Evolutionary conservation across 1,284 basidiomycete species (phyloP).

Genomic region (Ustilago sp.): DNA sequence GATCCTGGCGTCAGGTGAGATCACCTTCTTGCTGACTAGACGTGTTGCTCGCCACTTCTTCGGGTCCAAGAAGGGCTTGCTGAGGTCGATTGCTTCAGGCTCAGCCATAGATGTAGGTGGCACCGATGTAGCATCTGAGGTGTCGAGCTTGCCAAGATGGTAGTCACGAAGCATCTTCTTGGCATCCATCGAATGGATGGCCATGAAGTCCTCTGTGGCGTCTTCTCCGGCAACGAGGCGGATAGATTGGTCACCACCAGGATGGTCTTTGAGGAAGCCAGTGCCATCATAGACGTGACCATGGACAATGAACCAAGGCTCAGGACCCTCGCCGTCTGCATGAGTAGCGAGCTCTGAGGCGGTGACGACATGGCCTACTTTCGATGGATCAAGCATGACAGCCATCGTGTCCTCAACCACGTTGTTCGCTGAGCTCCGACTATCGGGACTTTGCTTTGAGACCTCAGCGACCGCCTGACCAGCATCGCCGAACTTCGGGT

Average conservation of each 20-base stretch:
- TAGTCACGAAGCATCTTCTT: conserved; percentile 73
- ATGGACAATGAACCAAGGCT: conserved; percentile 76
- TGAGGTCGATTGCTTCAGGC: conserved; percentile 42
- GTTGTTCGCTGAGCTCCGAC: not conserved
- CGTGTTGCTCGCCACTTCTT: conserved; percentile 74
- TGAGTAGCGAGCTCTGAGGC: conserved; percentile 73
- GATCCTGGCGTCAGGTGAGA: conserved; percentile 74
- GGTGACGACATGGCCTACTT: conserved; percentile 72
- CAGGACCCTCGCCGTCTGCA: conserved; percentile 68
- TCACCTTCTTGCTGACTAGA: conserved; percentile 71
- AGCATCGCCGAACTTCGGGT: conserved; percentile 68
- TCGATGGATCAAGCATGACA: conserved; percentile 52
- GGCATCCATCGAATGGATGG: conserved; percentile 74
- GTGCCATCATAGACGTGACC: conserved; percentile 75
- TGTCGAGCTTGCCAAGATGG: conserved; percentile 53
- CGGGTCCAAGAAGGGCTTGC: conserved; percentile 72
- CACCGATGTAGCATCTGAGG: not conserved
- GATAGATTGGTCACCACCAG: conserved; percentile 77
- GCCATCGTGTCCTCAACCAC: conserved; percentile 50
- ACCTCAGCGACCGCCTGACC: not conserved
- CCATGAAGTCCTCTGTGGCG: conserved; percentile 77
- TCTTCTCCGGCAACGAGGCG: conserved; percentile 76
- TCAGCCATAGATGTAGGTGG: conserved; percentile 9
- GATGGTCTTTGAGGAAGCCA: conserved; percentile 75
- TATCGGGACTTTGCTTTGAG: not conserved